phyloP scores from a whole-genome alignment of 139 green algal species.

The Chlamydomonas eustigma region DNA sequence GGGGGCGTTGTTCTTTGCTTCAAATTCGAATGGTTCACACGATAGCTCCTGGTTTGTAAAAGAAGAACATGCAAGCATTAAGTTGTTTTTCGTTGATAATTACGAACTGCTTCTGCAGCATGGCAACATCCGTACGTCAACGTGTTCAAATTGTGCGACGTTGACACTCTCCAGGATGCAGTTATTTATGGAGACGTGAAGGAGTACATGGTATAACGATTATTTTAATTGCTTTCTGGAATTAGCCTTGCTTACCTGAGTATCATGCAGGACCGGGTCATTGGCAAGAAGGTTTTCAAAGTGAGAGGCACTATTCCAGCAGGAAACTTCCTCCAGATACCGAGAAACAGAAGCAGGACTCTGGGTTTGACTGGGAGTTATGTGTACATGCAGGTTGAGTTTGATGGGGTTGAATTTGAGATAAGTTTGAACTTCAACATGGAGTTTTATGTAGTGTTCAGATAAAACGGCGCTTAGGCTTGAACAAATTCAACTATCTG shows the following conservation, averaged over 20 bases:
- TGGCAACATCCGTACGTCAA: conserved; percentile 65
- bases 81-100: no score
- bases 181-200: conserved; percentile 53
- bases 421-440: no score
- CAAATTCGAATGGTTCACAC: no score
- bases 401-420: not conserved
- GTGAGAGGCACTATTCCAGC: conserved; percentile 24
- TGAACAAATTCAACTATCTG: no score
- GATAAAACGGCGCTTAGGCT: no score
- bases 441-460: no score
- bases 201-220: conserved; percentile 39
- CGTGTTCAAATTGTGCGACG: conserved; percentile 65
- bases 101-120: conserved; percentile 3
- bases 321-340: conserved; percentile 41
- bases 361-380: conserved; percentile 58
- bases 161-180: conserved; percentile 49
- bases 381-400: conserved; percentile 64
- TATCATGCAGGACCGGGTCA: conserved; percentile 38
- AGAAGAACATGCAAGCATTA: no score
- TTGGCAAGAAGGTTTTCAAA: conserved; percentile 46
- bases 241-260: not conserved
- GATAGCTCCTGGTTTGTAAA: no score
- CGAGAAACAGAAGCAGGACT: conserved; percentile 28
- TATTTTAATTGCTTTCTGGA: not conserved
- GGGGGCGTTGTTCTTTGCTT: no score